A percentile compares a stretch with the other conserved stretches of the same genome.
Evolutionary conservation across 345 rosid genomes (phyloP).

Genomic region (Ricinus communis): DNA sequence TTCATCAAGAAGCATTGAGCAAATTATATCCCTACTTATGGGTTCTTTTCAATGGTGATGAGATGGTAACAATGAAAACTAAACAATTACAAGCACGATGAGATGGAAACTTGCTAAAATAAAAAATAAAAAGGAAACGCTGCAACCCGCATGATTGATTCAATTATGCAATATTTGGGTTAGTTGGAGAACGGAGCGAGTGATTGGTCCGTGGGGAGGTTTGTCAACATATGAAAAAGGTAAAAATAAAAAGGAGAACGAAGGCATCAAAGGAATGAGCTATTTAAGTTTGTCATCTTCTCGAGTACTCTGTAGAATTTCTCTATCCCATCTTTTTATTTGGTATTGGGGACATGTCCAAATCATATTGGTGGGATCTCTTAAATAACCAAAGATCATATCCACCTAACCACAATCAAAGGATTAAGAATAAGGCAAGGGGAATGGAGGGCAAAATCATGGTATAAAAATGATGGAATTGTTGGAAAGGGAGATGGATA

Average conservation of each 20-base stretch:
- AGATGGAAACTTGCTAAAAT: no score
- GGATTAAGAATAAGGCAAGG: not conserved
- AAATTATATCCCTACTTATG: no score
- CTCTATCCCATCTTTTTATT: not conserved
- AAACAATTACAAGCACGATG: no score
- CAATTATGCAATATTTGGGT: not conserved
- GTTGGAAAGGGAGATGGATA: not conserved
- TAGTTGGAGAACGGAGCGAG: not conserved
- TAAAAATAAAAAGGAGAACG: not conserved
- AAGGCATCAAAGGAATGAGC: not conserved
- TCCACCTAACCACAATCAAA: conserved; percentile 13
- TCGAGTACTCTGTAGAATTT: not conserved
- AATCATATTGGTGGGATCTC: conserved; percentile 14
- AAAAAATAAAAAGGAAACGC: no score
- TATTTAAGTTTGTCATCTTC: not conserved
- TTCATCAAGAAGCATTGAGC: not conserved
- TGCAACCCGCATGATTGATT: not conserved
- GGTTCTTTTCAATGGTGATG: no score
- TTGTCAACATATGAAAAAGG: conserved; percentile 7
- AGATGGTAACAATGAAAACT: no score
- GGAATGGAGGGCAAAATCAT: not conserved
- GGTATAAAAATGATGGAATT: not conserved
- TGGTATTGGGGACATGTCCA: conserved; percentile 12
- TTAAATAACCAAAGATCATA: not conserved
- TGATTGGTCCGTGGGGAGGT: not conserved